Evolutionary conservation across 129 eudicot genomes (phyloP).

Genomic region (Flaveria sonorensis): DNA sequence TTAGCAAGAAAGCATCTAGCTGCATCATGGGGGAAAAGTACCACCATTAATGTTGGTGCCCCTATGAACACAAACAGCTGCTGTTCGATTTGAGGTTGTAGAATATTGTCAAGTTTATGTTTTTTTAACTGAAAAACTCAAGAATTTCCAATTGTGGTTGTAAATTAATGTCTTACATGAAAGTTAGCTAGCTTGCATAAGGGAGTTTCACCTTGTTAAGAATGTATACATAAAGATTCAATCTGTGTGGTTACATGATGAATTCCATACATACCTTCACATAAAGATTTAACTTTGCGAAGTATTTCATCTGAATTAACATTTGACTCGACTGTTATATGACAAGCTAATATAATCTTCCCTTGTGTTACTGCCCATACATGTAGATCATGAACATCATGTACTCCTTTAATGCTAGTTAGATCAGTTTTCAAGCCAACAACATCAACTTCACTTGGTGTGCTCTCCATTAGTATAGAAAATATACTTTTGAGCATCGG

Average conservation of each 20-base stretch:
- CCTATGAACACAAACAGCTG: slow-evolving; percentile 48
- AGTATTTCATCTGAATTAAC: slow-evolving; percentile 38
- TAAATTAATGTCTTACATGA: slow-evolving; percentile 14
- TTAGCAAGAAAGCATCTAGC: slow-evolving; percentile 82
- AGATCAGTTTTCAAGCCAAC: slow-evolving; percentile 46
- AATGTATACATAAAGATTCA: slow-evolving; percentile 31
- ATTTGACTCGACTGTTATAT: slow-evolving; percentile 46
- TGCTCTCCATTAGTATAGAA: slow-evolving; percentile 63
- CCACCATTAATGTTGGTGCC: slow-evolving; percentile 64
- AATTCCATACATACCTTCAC: slow-evolving; percentile 49
- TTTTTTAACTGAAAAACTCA: neutral
- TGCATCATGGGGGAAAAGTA: slow-evolving; percentile 60
- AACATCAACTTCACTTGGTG: slow-evolving; percentile 61
- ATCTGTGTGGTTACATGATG: slow-evolving; percentile 76
- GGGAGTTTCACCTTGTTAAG: slow-evolving; percentile 26
- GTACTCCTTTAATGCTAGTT: slow-evolving; percentile 45
- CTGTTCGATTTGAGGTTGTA: slow-evolving; percentile 53
- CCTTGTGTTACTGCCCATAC: slow-evolving; percentile 77
- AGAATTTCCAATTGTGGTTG: neutral
- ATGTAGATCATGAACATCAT: slow-evolving; percentile 73
- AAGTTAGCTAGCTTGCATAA: slow-evolving; percentile 1
- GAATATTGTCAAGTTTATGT: no score
- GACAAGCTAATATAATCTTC: slow-evolving; percentile 56
- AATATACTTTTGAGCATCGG: slow-evolving; percentile 57
- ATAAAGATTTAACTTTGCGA: slow-evolving; percentile 40